Evolutionary conservation across 1,284 basidiomycete genomes (phyloP), one percentile per base, ranked within the genome.

Genomic region (Mycosarcoma mackinlayi): DNA sequence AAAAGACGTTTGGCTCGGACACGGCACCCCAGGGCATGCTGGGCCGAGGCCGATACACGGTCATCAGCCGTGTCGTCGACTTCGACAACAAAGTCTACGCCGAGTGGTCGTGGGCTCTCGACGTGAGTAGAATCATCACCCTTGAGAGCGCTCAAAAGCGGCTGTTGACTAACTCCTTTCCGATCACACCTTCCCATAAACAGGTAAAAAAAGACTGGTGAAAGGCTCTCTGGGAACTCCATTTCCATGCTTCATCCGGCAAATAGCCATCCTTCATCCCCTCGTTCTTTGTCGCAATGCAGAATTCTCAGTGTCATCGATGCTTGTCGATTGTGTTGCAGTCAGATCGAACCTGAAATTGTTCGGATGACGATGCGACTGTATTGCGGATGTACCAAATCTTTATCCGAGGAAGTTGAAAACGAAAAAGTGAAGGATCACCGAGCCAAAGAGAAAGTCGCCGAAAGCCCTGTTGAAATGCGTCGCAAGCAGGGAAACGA

Each of bases 361-460:
- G n/a, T n/a, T n/a, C n/a, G n/a, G n/a, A n/a, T n/a, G n/a, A n/a
- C n/a, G n/a, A n/a, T n/a, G n/a, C n/a, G n/a, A n/a, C n/a, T n/a
- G n/a, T n/a, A n/a, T n/a, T n/a, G n/a, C n/a, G n/a, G n/a, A n/a
- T n/a, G n/a, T n/a, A 23, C 7, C 14, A 16, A 4, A 18, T 31
- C 19, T 31, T 51, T 66, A 92, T 75, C 92, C 92, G 8, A 93
- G 87, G 87, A 97, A 98, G 85, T 97, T 98, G 87, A 91, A 97
- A 54, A 96, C 94, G 83, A 98, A 98, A 86, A 98, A 95, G 85
- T 99, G 95, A 48, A 99, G 86, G 39, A 98, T 89, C 64, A 98
- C 89, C 1, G 93, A 95, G 16, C 94, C 94, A 48, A 96, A 85
- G 27, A 92, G 90, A 80, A 97, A 98, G 83, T 99, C 96, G 40